These are phyloP conservation scores for Fabrea salina DNA, from an alignment of 169 alveolate species.

Conservation along the genomic window DNA sequence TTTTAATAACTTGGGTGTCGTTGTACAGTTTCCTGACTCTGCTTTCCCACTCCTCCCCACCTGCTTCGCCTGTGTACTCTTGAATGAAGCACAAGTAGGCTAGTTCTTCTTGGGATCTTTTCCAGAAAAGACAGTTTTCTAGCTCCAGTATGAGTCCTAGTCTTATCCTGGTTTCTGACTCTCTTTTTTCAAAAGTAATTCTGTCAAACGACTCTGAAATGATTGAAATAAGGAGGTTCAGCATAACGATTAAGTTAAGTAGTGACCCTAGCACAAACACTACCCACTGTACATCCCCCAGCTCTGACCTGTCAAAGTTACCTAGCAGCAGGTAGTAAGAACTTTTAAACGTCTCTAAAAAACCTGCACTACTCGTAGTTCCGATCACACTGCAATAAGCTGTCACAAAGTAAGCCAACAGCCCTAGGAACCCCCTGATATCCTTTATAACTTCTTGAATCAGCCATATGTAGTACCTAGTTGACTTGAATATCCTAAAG, in stretches of 20 bases:
- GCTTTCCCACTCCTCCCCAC: neutral
- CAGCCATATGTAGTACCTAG: neutral
- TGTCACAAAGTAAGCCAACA: neutral
- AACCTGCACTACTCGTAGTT: neutral
- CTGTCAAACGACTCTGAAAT: too few species aligned
- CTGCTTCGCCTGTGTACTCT: neutral
- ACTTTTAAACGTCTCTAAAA: neutral
- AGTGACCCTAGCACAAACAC: neutral
- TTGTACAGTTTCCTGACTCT: too few species aligned
- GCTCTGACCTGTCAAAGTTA: neutral
- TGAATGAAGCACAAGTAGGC: neutral
- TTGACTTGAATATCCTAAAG: neutral
- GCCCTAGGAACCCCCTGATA: neutral
- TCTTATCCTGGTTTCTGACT: too few species aligned
- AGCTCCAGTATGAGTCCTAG: neutral
- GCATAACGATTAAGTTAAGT: too few species aligned
- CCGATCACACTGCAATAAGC: neutral
- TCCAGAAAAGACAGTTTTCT: neutral
- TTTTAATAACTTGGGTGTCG: too few species aligned
- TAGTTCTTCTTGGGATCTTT: neutral
- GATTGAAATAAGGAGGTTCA: too few species aligned
- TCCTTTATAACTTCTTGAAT: neutral
- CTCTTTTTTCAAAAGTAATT: neutral
- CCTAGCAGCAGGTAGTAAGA: neutral
- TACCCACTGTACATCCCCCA: neutral